Evolutionary conservation across 2,329 filamentous ascomycete genomes (phyloP), one percentile per base, ranked within the genome.

Genomic region (Plectosphaerella cucumerina): DNA sequence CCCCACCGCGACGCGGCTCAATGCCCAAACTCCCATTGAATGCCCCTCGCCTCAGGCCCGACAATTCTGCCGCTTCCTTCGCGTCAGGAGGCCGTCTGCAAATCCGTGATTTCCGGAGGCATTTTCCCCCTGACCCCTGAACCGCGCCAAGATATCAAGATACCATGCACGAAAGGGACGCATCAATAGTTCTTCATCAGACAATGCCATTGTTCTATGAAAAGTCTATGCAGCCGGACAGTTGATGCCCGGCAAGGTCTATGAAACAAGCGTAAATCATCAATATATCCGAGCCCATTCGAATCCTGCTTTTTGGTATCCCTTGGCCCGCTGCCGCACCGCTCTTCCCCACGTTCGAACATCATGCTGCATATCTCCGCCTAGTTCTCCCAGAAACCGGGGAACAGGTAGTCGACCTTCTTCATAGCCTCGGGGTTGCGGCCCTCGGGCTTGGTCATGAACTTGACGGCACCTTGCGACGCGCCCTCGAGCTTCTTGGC

Each of bases 381-480:
- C 48, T 57, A 72, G 43, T 69, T 62, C 44, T 77, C 62, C 69
- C 80, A 90, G 67, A 92, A 91, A 2, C 86, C 88, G 1, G 92
- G 91, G 73, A 96, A 97, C 52, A 99, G 72, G 77, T 88, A 99
- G 62, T 86, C 81, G 49, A 96, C 74, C 72, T 84, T 93, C 78
- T 89, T 82, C 71, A 87, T 78, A 1, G 87, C 89, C 68, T 93
- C 87, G 14, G 81, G 75, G 54, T 80, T 81, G 61, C 91, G 82
- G 22, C 89, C 89, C 46, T 83, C 81, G 39, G 85, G 82, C 66
- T 91, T 88, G 46, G 93, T 97, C 74, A 93, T 95, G 63, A 84
- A 85, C 64, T 82, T 80, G 57, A 95, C 82, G 39, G 89, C 90
- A 56, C 89, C 90, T 65, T 86, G 87, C 53, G 85, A 84, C 34